Percentiles rank a stretch among this genome's conserved stretches.
These are phyloP conservation scores for Remersonia thermophila DNA, from an alignment of 2,329 filamentous ascomycete genomes.

Conservation along the genomic window DNA sequence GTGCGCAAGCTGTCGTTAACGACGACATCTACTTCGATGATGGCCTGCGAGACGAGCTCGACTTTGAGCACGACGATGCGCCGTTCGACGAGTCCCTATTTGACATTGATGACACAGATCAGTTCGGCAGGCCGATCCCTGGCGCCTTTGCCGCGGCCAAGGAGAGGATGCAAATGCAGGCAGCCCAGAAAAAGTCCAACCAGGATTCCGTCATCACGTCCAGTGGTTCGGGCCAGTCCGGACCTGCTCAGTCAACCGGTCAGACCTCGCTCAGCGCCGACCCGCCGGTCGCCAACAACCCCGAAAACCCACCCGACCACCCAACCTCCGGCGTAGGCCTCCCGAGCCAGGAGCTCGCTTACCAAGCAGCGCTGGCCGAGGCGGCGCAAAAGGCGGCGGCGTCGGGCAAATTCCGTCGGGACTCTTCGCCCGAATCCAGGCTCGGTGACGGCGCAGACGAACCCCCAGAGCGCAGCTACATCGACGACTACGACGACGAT, in stretches of 20 bases:
- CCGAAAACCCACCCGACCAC: conserved; percentile 3
- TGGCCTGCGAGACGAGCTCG: conserved; percentile 31
- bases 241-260: conserved; percentile 34
- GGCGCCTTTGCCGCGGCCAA: conserved; percentile 45
- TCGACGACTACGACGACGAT: conserved; percentile 44
- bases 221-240: conserved; percentile 32
- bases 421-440: conserved; percentile 29
- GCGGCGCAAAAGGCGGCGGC: conserved; percentile 67
- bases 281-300: conserved; percentile 8
- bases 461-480: conserved; percentile 16
- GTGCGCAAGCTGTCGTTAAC: conserved; percentile 21
- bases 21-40: conserved; percentile 55
- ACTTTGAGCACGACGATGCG: conserved; percentile 40
- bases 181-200: conserved; percentile 26
- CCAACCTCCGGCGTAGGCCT: conserved; percentile 9
- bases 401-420: conserved; percentile 61
- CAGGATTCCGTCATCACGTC: conserved; percentile 36
- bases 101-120: conserved; percentile 53
- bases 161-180: conserved; percentile 25
- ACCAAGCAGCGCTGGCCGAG: conserved; percentile 74
- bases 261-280: conserved; percentile 37
- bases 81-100: conserved; percentile 64
- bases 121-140: conserved; percentile 47
- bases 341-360: conserved; percentile 35
- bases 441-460: conserved; percentile 14